Evolutionary conservation across 208 protist species (phyloP), one percentile per base, ranked within the genome.

Genomic region (Acanthamoeba triangularis): DNA sequence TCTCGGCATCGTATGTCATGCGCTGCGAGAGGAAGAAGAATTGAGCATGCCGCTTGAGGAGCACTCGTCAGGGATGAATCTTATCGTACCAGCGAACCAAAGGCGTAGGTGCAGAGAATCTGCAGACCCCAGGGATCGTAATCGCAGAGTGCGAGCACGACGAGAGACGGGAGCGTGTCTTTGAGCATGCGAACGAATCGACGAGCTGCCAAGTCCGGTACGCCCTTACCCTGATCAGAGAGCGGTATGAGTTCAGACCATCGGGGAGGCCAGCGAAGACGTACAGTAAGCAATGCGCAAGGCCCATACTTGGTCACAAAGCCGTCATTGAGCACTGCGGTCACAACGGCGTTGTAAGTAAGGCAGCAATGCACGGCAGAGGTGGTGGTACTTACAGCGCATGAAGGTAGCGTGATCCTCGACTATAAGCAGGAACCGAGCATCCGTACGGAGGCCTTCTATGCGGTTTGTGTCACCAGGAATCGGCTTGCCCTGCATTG

Each of bases 331-430:
- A 93, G 44, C 87, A 93, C 87, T 93, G 23, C 5, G 6, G 74
- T 84, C 10, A 3, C 37, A 85, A 28, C n/a, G n/a, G n/a, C n/a
- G n/a, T n/a, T n/a, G n/a, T n/a, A n/a, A n/a, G n/a, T n/a, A n/a
- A n/a, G n/a, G n/a, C n/a, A n/a, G n/a, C n/a, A n/a, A n/a, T n/a
- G n/a, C n/a, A n/a, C n/a, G n/a, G n/a, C n/a, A n/a, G 84, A 47
- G 44, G 20, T 67, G 20, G 37, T 8, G 30, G n/a, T 30, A 52
- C 87, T 30, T 49, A 93, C 87, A 33, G 35, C 87, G 52, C 87
- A 93, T 93, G 65, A 93, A 93, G 7, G 87, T 93, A 13, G 87
- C 87, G 35, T 93, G 87, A 52, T 93, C 87, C 30, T 93, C 87
- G 7, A 65, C 87, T 20, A 93, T 93, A 33, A 93, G 61, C n/a